Evolutionary conservation across 164 flowering plant genomes (phyloP).

Genomic region (Santalum album): DNA sequence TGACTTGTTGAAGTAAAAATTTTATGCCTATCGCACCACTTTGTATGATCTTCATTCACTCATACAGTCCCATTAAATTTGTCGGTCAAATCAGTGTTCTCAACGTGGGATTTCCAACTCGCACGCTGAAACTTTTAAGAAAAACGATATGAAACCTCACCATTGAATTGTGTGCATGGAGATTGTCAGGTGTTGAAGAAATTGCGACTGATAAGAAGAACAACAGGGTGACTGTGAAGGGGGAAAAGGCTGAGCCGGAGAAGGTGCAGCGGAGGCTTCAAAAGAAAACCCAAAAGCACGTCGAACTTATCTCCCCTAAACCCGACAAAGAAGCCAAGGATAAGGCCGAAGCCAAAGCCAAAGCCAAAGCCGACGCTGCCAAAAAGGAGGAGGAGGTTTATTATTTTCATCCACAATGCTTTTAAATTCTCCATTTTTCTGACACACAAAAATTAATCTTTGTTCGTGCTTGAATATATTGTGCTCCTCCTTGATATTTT

Average conservation of each 20-base stretch:
- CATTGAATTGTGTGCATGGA: too few species aligned
- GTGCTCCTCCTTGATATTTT: background rate
- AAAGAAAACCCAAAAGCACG: slow-evolving; percentile 32
- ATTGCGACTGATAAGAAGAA: slow-evolving; percentile 19
- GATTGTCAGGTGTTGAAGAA: slow-evolving; percentile 32
- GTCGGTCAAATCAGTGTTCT: too few species aligned
- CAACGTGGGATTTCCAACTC: background rate
- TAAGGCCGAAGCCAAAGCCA: slow-evolving; percentile 1
- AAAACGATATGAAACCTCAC: too few species aligned
- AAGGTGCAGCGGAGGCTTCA: slow-evolving; percentile 28
- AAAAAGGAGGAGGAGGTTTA: slow-evolving; percentile 8
- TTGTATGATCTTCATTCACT: too few species aligned
- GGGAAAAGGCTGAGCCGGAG: slow-evolving; percentile 29
- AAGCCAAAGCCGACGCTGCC: background rate
- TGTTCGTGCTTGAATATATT: background rate
- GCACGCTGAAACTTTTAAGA: background rate
- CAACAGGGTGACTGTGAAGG: slow-evolving; percentile 29
- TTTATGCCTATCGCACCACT: too few species aligned
- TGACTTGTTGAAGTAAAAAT: too few species aligned
- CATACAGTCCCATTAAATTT: too few species aligned
- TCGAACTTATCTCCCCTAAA: slow-evolving; percentile 35
- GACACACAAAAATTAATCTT: too few species aligned
- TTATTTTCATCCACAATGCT: too few species aligned
- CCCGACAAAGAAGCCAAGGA: slow-evolving; percentile 7
- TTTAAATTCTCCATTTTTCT: too few species aligned